Percentiles rank a stretch among this genome's conserved stretches.
These are phyloP conservation scores for Firmiana major DNA, from an alignment of 345 rosid genomes.

Conservation along the genomic window DNA sequence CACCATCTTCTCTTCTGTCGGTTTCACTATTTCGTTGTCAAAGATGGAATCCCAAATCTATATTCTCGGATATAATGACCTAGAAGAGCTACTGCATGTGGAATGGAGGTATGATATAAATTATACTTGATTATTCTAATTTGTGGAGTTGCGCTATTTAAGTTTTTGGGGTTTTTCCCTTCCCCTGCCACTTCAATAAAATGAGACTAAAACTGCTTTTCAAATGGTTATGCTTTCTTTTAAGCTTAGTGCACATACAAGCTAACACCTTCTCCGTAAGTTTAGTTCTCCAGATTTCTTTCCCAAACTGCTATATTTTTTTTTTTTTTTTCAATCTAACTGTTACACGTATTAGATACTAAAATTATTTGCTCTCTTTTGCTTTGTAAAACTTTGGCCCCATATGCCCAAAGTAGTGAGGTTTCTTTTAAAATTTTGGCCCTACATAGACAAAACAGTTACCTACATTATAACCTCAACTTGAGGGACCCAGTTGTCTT, in stretches of 20 bases:
- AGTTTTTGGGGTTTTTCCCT: neutral
- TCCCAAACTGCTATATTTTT: neutral
- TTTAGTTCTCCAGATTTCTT: neutral
- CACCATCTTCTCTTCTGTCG: neutral
- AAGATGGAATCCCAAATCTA: slow-evolving; percentile 1
- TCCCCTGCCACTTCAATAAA: neutral
- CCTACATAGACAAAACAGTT: neutral
- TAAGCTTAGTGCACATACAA: neutral
- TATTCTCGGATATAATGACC: neutral
- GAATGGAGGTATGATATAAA: neutral
- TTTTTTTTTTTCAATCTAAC: neutral
- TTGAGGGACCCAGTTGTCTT: neutral
- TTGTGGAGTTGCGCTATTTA: neutral
- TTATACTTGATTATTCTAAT: neutral
- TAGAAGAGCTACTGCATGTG: neutral
- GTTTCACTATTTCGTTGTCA: neutral
- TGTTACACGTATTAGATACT: neutral
- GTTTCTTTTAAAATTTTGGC: neutral
- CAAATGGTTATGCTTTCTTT: neutral
- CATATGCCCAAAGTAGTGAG: slow-evolving; percentile 1
- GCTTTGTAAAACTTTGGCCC: neutral
- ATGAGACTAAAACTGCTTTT: neutral
- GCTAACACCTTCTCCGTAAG: neutral
- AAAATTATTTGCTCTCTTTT: neutral
- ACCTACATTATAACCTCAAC: neutral